Base-by-base conservation (phyloP, 129 eudicot genomes). In the Tagetes patula region DNA sequence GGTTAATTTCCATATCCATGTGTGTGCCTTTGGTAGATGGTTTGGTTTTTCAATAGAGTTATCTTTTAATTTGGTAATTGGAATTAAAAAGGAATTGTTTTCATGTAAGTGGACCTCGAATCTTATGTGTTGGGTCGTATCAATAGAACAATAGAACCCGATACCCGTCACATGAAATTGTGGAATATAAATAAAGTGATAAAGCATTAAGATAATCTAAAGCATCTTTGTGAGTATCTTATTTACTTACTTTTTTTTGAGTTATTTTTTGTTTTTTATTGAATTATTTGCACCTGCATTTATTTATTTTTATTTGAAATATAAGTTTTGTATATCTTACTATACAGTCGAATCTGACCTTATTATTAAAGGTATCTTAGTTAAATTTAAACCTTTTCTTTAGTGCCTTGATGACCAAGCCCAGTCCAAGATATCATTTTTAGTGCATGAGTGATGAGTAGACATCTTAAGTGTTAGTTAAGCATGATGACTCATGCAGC, bases 151-250 rank as follows among this genome's bases (percentile, higher is more conserved):
- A 52, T 79, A 62, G 82, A 79, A 79, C 78, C 69, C 4, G 78
- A 79, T 79, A 34, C 77, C 73, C 7, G 48, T 79, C 66, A 54
- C 77, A 71, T 71, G 69, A 34, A 72, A 42, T 70, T 54, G 36
- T 65, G 74, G 82, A 72, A 65, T 54, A 65, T 45, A 71, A 78
- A 34, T 69, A 64, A 71, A 71, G 68, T 71, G 43, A 79, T 32
- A 65, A 77, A 70, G 41, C 40, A 52, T 32, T 50, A 77, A 61
- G 42, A 42, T 49, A 63, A 39, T 70, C 42, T 61, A 77, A 69
- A 77, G 65, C 64, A 69, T 5, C 37, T 40, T 78, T 71, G 32
- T 31, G 68, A 45, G 8, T 60, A 47, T 38, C 37, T 12, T 48
- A 62, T 13, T 38, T 40, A 6, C 47, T 48, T 46, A 27, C 46